Conservation (phyloP, 2,329 filamentous ascomycete genomes). For the Fusarium devonianum region DNA sequence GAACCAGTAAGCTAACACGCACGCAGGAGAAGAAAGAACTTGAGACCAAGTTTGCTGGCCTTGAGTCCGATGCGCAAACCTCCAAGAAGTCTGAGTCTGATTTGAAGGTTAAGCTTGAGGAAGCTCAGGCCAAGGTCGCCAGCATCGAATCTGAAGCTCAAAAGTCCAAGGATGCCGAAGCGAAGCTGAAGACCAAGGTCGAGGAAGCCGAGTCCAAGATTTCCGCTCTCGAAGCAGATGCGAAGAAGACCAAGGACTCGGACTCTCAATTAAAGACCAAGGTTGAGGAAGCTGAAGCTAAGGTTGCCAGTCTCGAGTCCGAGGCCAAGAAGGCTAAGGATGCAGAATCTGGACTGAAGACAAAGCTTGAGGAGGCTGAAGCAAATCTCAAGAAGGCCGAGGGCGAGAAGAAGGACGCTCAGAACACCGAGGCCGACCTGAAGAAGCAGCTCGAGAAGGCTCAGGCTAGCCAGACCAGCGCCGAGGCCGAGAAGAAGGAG, state of each 20-base stretch:
- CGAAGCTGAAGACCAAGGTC: constrained; percentile 24
- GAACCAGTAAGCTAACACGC: constrained; percentile 14
- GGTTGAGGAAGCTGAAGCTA: constrained; percentile 18
- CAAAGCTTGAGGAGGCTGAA: constrained; percentile 21
- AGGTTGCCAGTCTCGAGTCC: constrained; percentile 15
- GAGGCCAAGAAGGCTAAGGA: constrained; percentile 18
- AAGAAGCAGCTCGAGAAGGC: constrained; percentile 34
- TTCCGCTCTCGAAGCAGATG: constrained; percentile 10
- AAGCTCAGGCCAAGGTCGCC: constrained; percentile 11
- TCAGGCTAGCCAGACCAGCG: constrained; percentile 20
- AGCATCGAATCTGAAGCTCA: constrained; percentile 11
- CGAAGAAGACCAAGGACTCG: constrained; percentile 16
- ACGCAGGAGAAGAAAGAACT: constrained; percentile 37
- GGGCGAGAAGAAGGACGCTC: background rate
- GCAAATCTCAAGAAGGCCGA: constrained; percentile 19
- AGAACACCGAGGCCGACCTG: constrained; percentile 20
- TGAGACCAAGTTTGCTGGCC: constrained; percentile 27
- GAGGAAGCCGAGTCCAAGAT: constrained; percentile 19
- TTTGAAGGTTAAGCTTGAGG: constrained; percentile 25
- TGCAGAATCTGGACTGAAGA: constrained; percentile 17
- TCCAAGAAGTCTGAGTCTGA: constrained; percentile 31
- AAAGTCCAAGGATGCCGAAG: constrained; percentile 11
- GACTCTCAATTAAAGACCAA: constrained; percentile 30
- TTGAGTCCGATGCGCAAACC: constrained; percentile 25
- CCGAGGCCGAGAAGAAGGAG: constrained; percentile 26